A percentile compares a stretch with the other conserved stretches of the same genome.
Conservation (phyloP, 164 flowering plant species). For the Hamamelis virginiana region DNA sequence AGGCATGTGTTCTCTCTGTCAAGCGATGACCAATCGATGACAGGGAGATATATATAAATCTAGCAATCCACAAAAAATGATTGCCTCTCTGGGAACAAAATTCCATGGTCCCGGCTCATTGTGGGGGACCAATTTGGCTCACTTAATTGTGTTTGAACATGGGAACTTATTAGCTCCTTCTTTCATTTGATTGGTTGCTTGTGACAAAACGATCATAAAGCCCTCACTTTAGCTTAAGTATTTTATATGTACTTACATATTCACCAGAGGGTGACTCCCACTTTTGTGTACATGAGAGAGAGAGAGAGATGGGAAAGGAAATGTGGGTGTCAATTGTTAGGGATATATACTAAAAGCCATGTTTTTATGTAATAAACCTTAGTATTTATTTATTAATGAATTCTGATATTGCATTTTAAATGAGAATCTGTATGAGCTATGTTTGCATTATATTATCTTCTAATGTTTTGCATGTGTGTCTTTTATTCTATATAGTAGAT, state of each 20-base stretch:
- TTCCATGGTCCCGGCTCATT: conserved; percentile 3
- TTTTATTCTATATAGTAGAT: too few relatives aligned
- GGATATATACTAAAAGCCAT: too few relatives aligned
- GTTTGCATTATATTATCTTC: too few relatives aligned
- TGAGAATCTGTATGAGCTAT: too few relatives aligned
- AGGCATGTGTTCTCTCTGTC: neutral
- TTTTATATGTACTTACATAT: neutral
- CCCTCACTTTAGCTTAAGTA: neutral
- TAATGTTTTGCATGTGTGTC: too few relatives aligned
- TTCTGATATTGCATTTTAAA: too few relatives aligned
- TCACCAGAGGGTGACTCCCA: neutral
- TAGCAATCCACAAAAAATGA: neutral
- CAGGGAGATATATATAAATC: too few relatives aligned
- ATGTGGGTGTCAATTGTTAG: conserved; percentile 30
- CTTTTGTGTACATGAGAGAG: neutral
- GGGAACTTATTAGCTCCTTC: neutral
- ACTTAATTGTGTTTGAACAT: conserved; percentile 3
- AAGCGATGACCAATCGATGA: neutral
- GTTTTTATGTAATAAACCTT: too few relatives aligned
- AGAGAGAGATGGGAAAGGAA: conserved; percentile 2
- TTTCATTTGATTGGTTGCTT: conserved; percentile 7
- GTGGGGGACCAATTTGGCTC: neutral
- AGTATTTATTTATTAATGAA: too few relatives aligned
- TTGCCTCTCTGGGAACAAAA: neutral
- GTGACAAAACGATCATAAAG: neutral